Base-by-base conservation (phyloP, 2,329 filamentous ascomycete species). In the Aureobasidium sp. region DNA sequence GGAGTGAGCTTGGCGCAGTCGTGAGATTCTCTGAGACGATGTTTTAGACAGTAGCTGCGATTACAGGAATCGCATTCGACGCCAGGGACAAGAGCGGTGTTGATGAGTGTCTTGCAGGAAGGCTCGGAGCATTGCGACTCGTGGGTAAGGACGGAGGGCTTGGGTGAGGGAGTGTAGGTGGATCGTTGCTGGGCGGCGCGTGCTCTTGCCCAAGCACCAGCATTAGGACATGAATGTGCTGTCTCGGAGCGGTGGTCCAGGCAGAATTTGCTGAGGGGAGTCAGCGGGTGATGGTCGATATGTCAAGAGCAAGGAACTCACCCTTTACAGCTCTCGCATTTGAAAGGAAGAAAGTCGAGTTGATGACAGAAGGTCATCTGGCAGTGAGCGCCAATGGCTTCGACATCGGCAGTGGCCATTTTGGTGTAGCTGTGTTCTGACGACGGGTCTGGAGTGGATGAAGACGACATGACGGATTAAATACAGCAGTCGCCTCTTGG, bases 331-430 rank as follows among this genome's bases (percentile, higher is more conserved):
- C 89, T 94, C 73, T 95, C 90, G 78, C 94, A 99, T 71, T 86
- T 83, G 76, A 97, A 97, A 4, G 94, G 94, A 5, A 99, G 85
- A 75, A 99, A 97, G 77, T 97, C 94, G 64, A 97, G 89, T 72
- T 94, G 89, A 73, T 92, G 88, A 81, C 94, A 99, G 81, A 91
- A 95, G 67, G 88, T 81, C 76, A 89, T 87, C 75, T 97, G 86
- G 82, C 94, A 99, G 79, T 97, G 92, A 65, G 85, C 85, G 75
- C 94, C 94, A 69, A 97, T 88, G 27, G 92, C 84, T 69, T 90
- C 87, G 52, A 92, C 87, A 76, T 97, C 92, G 73, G 82, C 82
- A 70, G 85, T 83, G 71, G 88, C 81, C 87, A 92, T 92, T 65
- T 82, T 83, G 73, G 87, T 82, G 78, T 87, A 91, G 73, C 80